phyloP scores from a whole-genome alignment of 2,329 filamentous ascomycete species.

The Colletotrichum higginsianum region DNA sequence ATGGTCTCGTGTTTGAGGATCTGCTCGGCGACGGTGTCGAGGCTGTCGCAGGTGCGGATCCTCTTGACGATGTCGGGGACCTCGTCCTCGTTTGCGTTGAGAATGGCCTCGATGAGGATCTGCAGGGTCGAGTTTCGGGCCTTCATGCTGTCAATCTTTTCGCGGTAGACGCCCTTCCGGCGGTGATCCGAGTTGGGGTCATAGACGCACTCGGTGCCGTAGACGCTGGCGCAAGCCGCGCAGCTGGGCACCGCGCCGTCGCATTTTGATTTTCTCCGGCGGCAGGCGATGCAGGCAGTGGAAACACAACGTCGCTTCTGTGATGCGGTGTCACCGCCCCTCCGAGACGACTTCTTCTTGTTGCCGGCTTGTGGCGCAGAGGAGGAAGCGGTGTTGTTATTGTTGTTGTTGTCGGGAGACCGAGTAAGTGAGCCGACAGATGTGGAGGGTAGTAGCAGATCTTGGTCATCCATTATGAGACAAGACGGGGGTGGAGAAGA shows the following conservation, averaged over 20 bases:
- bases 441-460: conserved; percentile 4
- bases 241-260: conserved; percentile 93
- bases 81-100: conserved; percentile 92
- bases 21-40: conserved; percentile 69
- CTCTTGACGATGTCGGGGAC: conserved; percentile 85
- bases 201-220: conserved; percentile 91
- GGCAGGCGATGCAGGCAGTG: conserved; percentile 87
- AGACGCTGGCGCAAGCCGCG: conserved; percentile 95
- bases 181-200: conserved; percentile 97
- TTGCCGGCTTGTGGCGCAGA: conserved; percentile 41
- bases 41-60: conserved; percentile 87
- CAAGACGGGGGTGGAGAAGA: not conserved
- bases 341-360: conserved; percentile 67
- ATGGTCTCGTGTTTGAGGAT: conserved; percentile 62
- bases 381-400: not conserved
- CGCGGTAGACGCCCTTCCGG: conserved; percentile 96
- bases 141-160: conserved; percentile 91
- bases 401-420: not conserved
- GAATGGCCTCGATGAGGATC: conserved; percentile 91
- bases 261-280: conserved; percentile 87
- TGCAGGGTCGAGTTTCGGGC: conserved; percentile 90
- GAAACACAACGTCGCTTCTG: conserved; percentile 85
- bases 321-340: conserved; percentile 61
- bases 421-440: conserved; percentile 18
- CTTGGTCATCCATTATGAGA: conserved; percentile 29